A percentile compares a stretch with the other conserved stretches of the same genome.
Conservation (phyloP, 1,139 yeast genomes). For the Blastobotrys malaysiensis region DNA sequence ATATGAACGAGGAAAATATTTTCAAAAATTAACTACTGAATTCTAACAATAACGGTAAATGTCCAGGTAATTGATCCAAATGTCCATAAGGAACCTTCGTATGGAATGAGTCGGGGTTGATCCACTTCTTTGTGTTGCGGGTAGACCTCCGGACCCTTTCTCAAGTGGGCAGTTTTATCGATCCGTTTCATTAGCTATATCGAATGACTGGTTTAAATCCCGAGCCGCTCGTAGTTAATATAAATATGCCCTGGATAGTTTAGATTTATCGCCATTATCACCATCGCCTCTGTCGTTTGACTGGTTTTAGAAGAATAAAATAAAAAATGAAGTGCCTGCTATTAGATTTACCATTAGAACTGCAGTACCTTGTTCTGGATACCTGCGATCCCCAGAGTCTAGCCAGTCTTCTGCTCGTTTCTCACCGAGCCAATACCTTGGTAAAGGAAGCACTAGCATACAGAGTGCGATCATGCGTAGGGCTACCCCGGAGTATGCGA, state of each 20-base stretch:
- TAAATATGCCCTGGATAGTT: background rate
- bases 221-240: background rate
- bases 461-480: slow-evolving; percentile 11
- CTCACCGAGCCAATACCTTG: slow-evolving; percentile 14
- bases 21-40: no score
- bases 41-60: no score
- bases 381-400: slow-evolving; percentile 17
- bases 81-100: no score
- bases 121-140: background rate
- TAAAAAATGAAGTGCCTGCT: slow-evolving; percentile 13
- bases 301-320: background rate
- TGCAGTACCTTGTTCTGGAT: slow-evolving; percentile 16
- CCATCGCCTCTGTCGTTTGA: no score
- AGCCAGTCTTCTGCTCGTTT: slow-evolving; percentile 13
- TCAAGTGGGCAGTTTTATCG: background rate
- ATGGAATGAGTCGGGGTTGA: background rate
- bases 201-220: background rate
- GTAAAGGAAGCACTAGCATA: slow-evolving; percentile 16
- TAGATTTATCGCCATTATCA: background rate
- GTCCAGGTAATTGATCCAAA: no score
- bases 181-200: background rate
- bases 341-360: slow-evolving; percentile 9
- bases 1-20: no score
- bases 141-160: background rate
- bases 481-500: slow-evolving; percentile 6